phyloP scores from a whole-genome alignment of 768 basidiomycete species.

The Boletus bicolor region DNA sequence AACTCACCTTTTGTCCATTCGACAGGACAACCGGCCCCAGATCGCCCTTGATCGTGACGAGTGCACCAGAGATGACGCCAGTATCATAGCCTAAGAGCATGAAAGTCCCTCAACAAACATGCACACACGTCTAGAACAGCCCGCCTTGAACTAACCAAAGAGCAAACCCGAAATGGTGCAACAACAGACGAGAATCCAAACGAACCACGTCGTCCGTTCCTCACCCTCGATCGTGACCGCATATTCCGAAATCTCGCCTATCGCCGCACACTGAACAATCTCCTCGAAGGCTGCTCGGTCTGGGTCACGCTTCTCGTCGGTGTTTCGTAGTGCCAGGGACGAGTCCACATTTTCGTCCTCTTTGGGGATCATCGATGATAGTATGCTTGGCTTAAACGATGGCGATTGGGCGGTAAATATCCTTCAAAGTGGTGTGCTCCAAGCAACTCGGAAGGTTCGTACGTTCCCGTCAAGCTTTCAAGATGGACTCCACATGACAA shows the following conservation, averaged over 20 bases:
- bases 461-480: not conserved
- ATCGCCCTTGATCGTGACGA: slow-evolving; percentile 68
- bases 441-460: not conserved
- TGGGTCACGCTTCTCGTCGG: slow-evolving; percentile 1
- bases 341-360: not conserved
- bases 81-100: slow-evolving; percentile 66
- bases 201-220: slow-evolving; percentile 65
- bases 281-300: slow-evolving; percentile 15
- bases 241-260: slow-evolving; percentile 57
- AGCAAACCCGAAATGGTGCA: slow-evolving; percentile 75
- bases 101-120: not conserved
- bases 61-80: slow-evolving; percentile 76
- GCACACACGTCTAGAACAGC: not conserved
- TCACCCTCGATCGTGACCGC: slow-evolving; percentile 62
- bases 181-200: slow-evolving; percentile 73
- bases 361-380: not conserved
- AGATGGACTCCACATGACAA: not conserved
- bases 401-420: not conserved
- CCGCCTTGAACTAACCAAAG: slow-evolving; percentile 50
- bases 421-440: not conserved
- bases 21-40: slow-evolving; percentile 57
- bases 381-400: not conserved
- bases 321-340: not conserved
- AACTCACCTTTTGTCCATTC: slow-evolving; percentile 56
- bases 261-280: slow-evolving; percentile 10